Evolutionary conservation across 306 rosid genomes (phyloP).

Genomic region (Inga leiocalycina): DNA sequence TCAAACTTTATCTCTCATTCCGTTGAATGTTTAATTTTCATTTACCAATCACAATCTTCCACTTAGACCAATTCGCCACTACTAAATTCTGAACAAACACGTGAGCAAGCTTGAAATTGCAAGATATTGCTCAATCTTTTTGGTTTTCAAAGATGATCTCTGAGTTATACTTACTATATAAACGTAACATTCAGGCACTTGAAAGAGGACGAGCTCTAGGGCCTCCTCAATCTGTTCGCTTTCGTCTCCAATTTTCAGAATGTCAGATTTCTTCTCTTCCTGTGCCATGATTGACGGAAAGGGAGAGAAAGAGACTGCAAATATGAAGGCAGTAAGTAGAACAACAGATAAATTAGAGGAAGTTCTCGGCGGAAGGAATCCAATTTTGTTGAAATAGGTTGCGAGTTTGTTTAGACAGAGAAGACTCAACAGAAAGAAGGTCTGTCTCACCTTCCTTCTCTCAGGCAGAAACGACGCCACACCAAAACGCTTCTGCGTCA

Average conservation of each 20-base stretch:
- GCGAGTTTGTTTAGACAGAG: constrained; percentile 1
- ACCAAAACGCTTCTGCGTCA: constrained; percentile 25
- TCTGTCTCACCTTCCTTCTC: constrained; percentile 37
- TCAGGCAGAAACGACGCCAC: constrained; percentile 45
- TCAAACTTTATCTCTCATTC: constrained; percentile 23
- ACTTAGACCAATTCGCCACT: constrained; percentile 6
- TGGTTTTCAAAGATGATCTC: not conserved
- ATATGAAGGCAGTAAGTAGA: constrained; percentile 30
- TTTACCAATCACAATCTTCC: constrained; percentile 4
- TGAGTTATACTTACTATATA: constrained; percentile 63
- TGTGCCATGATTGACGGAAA: constrained; percentile 59
- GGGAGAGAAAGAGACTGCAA: constrained; percentile 30
- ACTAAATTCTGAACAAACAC: constrained; percentile 36
- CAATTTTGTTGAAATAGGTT: constrained; percentile 35
- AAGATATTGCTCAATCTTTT: not conserved
- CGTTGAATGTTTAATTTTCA: constrained; percentile 9
- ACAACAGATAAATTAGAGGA: constrained; percentile 16
- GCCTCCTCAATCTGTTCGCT: constrained; percentile 71
- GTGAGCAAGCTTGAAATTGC: constrained; percentile 4
- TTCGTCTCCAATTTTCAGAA: constrained; percentile 47
- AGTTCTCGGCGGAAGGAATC: constrained; percentile 3
- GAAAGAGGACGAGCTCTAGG: constrained; percentile 86
- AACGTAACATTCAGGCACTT: constrained; percentile 92
- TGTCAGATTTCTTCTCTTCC: constrained; percentile 48
- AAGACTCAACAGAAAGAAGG: constrained; percentile 29